phyloP scores from a whole-genome alignment of 176 grass and related monocot genomes.

The Hordeum vulgare region MorexV3_pseudomolecules_assembly NC_058523.1:32109551-32110050 shows the following conservation, averaged over 20 bases:
- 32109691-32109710: background rate
- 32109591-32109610: background rate
- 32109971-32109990: too few relatives aligned
- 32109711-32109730: constrained; percentile 1
- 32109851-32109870: too few relatives aligned
- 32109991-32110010: too few relatives aligned
- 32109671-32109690: background rate
- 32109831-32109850: too few relatives aligned
- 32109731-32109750: constrained; percentile 2
- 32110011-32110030: too few relatives aligned
- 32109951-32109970: too few relatives aligned
- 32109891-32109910: too few relatives aligned
- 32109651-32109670: background rate
- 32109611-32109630: background rate
- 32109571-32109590: background rate
- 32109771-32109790: background rate
- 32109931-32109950: too few relatives aligned
- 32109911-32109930: too few relatives aligned
- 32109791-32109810: background rate
- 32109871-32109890: too few relatives aligned
- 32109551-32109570: background rate
- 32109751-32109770: background rate
- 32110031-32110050: too few relatives aligned
- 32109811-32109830: background rate
- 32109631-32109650: constrained; percentile 7